Evolutionary conservation across 495 filamentous ascomycete genomes (phyloP).

Genomic region (Talaromyces proteolyticus): DNA sequence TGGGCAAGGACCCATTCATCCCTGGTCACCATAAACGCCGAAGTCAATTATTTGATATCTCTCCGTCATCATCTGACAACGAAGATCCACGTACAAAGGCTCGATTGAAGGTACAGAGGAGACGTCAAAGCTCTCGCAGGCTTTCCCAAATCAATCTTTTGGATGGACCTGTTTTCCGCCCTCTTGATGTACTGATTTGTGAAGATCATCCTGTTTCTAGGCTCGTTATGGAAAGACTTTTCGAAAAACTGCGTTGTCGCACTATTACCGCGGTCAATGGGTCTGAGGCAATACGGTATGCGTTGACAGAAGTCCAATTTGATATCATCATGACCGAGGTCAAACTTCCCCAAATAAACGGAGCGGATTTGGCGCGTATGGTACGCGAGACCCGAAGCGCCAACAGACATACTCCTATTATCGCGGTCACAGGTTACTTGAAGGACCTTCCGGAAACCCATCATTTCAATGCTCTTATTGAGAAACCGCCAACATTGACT

Average conservation of each 20-base stretch:
- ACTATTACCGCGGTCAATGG: constrained; percentile 90
- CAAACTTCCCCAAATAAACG: constrained; percentile 89
- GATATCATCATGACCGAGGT: constrained; percentile 98
- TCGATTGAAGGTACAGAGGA: constrained; percentile 85
- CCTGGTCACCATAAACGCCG: constrained; percentile 80
- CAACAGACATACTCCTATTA: constrained; percentile 91
- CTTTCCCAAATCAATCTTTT: constrained; percentile 81
- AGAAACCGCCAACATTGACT: constrained; percentile 87
- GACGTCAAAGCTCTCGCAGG: constrained; percentile 84
- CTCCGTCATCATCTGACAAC: constrained; percentile 95
- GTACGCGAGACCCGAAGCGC: constrained; percentile 90
- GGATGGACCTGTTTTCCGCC: constrained; percentile 81
- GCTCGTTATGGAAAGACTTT: constrained; percentile 91
- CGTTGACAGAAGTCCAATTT: constrained; percentile 85
- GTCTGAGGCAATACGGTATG: constrained; percentile 83
- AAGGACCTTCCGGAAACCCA: constrained; percentile 92
- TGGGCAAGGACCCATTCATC: constrained; percentile 58
- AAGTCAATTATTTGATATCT: constrained; percentile 93
- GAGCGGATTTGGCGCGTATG: constrained; percentile 93
- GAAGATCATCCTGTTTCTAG: constrained; percentile 98
- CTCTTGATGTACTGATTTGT: constrained; percentile 90
- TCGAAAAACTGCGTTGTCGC: constrained; percentile 91
- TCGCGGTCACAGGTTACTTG: constrained; percentile 94
- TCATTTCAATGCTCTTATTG: constrained; percentile 89
- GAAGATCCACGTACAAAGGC: constrained; percentile 89